A percentile compares a stretch with the other conserved stretches of the same genome.
Evolutionary conservation across 345 rosid species (phyloP).

Genomic region (Dipteronia sinensis): DNA sequence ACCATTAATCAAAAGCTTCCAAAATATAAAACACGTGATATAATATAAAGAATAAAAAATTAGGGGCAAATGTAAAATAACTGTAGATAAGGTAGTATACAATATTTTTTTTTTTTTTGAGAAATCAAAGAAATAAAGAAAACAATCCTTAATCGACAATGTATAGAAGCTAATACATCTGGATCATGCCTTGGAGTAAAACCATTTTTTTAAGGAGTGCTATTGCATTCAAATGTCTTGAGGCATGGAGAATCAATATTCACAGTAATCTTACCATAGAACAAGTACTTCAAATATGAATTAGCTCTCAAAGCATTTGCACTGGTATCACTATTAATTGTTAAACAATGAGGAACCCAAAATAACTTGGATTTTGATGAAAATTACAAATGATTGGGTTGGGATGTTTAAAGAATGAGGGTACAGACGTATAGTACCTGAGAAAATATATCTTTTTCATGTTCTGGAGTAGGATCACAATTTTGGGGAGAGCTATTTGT

Average conservation of each 20-base stretch:
- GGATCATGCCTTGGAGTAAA: conserved; percentile 16
- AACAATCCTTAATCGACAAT: not conserved
- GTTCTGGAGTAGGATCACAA: not conserved
- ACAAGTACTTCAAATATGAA: not conserved
- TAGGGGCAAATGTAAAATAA: not conserved
- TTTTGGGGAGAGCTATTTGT: not conserved
- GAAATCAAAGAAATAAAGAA: not conserved
- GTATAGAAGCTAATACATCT: conserved; percentile 21
- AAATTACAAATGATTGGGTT: not conserved
- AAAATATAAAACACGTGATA: not conserved
- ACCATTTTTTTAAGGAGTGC: conserved; percentile 15
- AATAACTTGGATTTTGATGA: not conserved
- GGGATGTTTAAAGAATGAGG: not conserved
- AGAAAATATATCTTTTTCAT: not conserved
- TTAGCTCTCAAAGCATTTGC: not conserved
- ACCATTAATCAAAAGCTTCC: not conserved
- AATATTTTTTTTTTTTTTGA: too few relatives aligned
- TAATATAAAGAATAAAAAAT: too few relatives aligned
- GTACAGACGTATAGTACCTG: not conserved
- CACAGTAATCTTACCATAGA: conserved; percentile 14
- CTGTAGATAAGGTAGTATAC: not conserved
- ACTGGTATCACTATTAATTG: not conserved
- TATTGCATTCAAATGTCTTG: conserved; percentile 18
- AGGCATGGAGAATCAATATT: conserved; percentile 1
- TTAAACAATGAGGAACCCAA: conserved; percentile 7